A percentile compares a stretch with the other conserved stretches of the same genome.
These are phyloP conservation scores for Mortierella sp. DNA, from an alignment of 371 early-diverging fungal genomes.

Conservation along the genomic window DNA sequence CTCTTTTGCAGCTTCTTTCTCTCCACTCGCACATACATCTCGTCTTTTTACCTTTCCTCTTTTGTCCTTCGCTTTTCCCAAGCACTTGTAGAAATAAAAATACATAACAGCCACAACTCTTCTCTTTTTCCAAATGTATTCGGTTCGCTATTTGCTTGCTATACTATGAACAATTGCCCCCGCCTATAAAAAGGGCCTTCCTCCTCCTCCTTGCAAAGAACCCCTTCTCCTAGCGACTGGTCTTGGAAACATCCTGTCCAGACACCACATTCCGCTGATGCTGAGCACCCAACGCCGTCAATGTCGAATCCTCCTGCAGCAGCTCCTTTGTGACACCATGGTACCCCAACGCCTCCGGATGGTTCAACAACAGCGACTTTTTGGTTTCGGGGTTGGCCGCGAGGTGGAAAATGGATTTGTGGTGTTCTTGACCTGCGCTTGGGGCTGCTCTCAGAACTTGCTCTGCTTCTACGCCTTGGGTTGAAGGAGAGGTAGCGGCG, in stretches of 20 bases:
- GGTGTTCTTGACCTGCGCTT: conserved; percentile 24
- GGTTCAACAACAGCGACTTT: conserved; percentile 40
- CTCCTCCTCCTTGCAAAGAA: background rate
- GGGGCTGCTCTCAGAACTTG: conserved; percentile 28
- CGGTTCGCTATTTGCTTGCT: background rate
- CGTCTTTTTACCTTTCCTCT: too few relatives aligned
- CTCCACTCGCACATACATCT: conserved; percentile 8
- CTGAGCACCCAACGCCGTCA: background rate
- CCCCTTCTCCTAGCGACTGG: conserved; percentile 8
- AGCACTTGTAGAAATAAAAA: background rate
- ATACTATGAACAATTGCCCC: background rate
- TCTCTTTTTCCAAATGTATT: background rate
- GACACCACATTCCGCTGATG: conserved; percentile 9
- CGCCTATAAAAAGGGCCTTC: background rate
- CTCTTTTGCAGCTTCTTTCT: background rate
- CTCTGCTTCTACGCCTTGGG: background rate
- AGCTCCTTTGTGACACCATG: conserved; percentile 22
- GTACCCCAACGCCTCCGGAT: conserved; percentile 47
- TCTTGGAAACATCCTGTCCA: conserved; percentile 25
- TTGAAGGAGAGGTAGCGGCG: background rate
- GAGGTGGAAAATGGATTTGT: conserved; percentile 38
- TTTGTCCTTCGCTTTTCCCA: background rate
- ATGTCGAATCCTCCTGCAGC: conserved; percentile 21
- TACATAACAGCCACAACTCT: background rate
- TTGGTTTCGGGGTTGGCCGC: conserved; percentile 40